Evolutionary conservation across 1,284 basidiomycete species (phyloP), one percentile per base, ranked within the genome.

Genomic region (Ustilago shanxiensis): DNA sequence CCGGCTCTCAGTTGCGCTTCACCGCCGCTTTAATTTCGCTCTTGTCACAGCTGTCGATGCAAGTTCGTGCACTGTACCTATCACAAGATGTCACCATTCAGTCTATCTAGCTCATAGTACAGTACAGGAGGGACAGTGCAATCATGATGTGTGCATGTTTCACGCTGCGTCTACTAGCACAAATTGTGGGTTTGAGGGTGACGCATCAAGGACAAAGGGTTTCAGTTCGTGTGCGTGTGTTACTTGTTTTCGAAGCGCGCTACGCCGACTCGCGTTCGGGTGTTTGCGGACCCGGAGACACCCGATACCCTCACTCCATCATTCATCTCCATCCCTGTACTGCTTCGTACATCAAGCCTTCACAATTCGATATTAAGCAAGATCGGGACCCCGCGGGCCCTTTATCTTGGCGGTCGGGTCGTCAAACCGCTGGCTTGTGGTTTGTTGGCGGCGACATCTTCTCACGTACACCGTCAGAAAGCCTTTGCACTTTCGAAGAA

Each of bases 251-350:
- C 45, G 18, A 54, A 44, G 51, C 24, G 47, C 66, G 60, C 66
- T 60, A 60, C 66, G 51, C 56, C 51, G 33, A 45, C 22, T 29
- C 49, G 31, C 14, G n/a, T 28, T 72, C 64, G 70, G 70, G 56
- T 52, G 39, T 51, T 72, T 72, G 56, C 70, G 70, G 70, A 56
- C 47, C 70, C 70, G 70, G 60, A 47, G 39, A 29, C 55, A 56
- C 60, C 64, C 64, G 70, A 72, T 26, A 33, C 16, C 31, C 24
- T 24, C n/a, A 24, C 33, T 29, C n/a, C 39, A 35, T 20, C 44
- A 29, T 35, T 29, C 29, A 26, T 31, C 35, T 47, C 13, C 49
- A 47, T 5, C 26, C 24, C 18, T 29, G 18, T 18, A 3, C 37
- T 20, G 11, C 29, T 20, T 44, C n/a, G 29, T 31, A 22, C 35